Evolutionary conservation across 768 basidiomycete genomes (phyloP), one percentile per base, ranked within the genome.

Genomic region (Agrocybe pediades): DNA sequence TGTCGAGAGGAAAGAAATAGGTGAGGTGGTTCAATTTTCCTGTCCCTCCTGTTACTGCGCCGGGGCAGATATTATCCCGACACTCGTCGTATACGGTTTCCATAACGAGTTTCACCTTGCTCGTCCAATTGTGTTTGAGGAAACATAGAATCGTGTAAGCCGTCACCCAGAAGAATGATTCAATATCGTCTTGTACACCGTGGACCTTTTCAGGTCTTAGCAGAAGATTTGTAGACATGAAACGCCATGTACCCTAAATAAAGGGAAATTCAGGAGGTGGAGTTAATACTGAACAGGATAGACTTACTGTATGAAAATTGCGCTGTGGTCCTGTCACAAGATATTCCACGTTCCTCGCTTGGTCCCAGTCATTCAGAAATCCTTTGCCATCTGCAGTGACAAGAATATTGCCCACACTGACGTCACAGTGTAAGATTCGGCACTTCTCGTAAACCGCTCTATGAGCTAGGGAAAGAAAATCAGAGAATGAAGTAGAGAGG

Each of bases 321-420:
- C 16, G 45, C 9, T 42, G 54, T 15, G n/a, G 2, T 11, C n/a
- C 46, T 40, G 33, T 33, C n/a, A 17, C 25, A 19, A 39, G 36
- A 9, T 41, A 24, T 20, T 17, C 56, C 27, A 20, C 3, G 4
- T 19, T 43, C 25, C 41, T 9, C 8, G 41, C 41, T 5, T 64
- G n/a, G 26, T 70, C 67, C 64, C 64, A 66, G 19, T 70, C 66
- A 20, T 58, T n/a, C n/a, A n/a, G n/a, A n/a, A n/a, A n/a, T n/a
- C n/a, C n/a, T n/a, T n/a, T n/a, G n/a, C n/a, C n/a, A n/a, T n/a
- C n/a, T n/a, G n/a, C n/a, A n/a, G n/a, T n/a, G n/a, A n/a, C n/a
- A n/a, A n/a, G n/a, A n/a, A n/a, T n/a, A n/a, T n/a, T n/a, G n/a
- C n/a, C n/a, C n/a, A n/a, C n/a, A n/a, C n/a, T n/a, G n/a, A n/a